Conservation (phyloP, 805 yeast genomes). For the Saccharomycopsis sp. region DNA sequence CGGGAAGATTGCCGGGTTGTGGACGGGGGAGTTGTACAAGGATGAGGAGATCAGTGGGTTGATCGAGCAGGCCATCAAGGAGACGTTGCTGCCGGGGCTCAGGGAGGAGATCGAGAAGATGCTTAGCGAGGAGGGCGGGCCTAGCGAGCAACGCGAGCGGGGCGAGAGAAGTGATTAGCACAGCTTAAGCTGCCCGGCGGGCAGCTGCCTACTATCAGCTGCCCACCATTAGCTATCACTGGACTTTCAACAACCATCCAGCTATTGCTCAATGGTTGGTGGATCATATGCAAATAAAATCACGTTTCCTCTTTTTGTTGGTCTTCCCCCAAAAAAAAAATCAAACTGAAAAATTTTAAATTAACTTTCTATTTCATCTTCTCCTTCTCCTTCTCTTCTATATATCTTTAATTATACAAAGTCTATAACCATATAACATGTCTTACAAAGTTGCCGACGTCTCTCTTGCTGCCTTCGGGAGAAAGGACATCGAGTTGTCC, state of each 20-base stretch:
- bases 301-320: too few relatives aligned
- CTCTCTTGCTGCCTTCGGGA: conserved; percentile 98
- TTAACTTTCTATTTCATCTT: not conserved
- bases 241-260: too few relatives aligned
- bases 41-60: conserved; percentile 11
- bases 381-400: not conserved
- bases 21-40: conserved; percentile 18
- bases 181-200: too few relatives aligned
- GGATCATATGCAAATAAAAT: too few relatives aligned
- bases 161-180: too few relatives aligned
- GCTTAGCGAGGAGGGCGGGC: not conserved
- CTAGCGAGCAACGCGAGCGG: too few relatives aligned
- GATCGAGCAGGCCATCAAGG: conserved; percentile 13
- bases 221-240: too few relatives aligned
- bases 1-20: conserved; percentile 18
- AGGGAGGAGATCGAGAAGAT: not conserved
- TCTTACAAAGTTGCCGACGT: conserved; percentile 84
- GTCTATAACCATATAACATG: not conserved
- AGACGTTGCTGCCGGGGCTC: not conserved
- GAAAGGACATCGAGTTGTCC: conserved; percentile 97
- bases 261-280: too few relatives aligned
- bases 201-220: too few relatives aligned
- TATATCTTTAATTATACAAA: not conserved
- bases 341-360: not conserved
- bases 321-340: too few relatives aligned